phyloP scores from a whole-genome alignment of 1,139 yeast species.

The Kodamaea suecica region DNA sequence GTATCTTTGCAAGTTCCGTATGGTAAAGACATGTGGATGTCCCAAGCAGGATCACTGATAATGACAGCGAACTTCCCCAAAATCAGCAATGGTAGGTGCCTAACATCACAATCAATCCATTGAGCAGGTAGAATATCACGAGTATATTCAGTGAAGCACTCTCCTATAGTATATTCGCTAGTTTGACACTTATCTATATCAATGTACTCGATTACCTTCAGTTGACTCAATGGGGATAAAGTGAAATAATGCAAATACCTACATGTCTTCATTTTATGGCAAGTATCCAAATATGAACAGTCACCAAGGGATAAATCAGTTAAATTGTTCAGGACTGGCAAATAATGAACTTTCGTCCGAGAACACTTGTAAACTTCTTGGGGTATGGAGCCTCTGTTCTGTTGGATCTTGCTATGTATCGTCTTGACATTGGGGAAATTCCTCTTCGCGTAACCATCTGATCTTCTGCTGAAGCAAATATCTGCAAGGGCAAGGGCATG shows the following conservation, averaged over 20 bases:
- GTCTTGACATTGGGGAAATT: slow-evolving; percentile 18
- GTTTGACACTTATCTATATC: slow-evolving; percentile 11
- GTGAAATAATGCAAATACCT: slow-evolving; percentile 79
- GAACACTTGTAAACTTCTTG: slow-evolving; percentile 41
- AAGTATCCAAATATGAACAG: slow-evolving; percentile 90
- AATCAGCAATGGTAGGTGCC: slow-evolving; percentile 61
- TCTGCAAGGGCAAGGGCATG: neutral
- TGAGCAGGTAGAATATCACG: slow-evolving; percentile 54
- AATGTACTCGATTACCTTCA: slow-evolving; percentile 7
- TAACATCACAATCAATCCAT: slow-evolving; percentile 84
- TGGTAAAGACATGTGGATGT: slow-evolving; percentile 77
- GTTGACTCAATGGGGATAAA: slow-evolving; percentile 40
- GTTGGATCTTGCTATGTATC: slow-evolving; percentile 14
- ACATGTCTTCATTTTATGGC: slow-evolving; percentile 80
- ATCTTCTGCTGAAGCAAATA: neutral
- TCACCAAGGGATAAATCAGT: slow-evolving; percentile 79
- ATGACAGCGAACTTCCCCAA: slow-evolving; percentile 86
- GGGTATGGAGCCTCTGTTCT: slow-evolving; percentile 17
- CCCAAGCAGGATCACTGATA: slow-evolving; percentile 91
- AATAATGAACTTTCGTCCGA: slow-evolving; percentile 51
- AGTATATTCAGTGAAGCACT: slow-evolving; percentile 40
- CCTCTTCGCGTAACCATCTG: slow-evolving; percentile 38
- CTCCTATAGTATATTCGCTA: slow-evolving; percentile 56
- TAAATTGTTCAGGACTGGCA: slow-evolving; percentile 53
- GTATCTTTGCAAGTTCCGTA: slow-evolving; percentile 74